phyloP scores from a whole-genome alignment of 1,139 yeast species.

The Hanseniaspora uvarum region DNA sequence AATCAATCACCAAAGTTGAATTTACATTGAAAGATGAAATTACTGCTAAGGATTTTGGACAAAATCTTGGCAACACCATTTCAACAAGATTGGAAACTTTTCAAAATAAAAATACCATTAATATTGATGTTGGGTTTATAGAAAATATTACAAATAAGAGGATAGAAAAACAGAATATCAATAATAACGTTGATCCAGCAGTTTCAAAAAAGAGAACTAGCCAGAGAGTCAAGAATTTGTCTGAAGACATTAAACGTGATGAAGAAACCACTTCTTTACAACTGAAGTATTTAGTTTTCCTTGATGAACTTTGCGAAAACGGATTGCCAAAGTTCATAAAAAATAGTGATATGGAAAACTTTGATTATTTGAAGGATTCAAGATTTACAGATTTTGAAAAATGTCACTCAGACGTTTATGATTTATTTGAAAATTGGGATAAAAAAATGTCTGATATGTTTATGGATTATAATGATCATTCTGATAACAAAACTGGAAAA shows the following conservation, averaged over 20 bases:
- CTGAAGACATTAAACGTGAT: conserved; percentile 30
- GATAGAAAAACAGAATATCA: not conserved
- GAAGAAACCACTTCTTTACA: conserved; percentile 23
- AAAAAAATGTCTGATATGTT: conserved; percentile 13
- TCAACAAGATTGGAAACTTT: not conserved
- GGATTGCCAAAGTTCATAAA: conserved; percentile 4
- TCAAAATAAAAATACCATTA: not conserved
- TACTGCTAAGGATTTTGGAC: conserved; percentile 19
- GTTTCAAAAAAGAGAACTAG: conserved; percentile 16
- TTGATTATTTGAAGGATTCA: conserved; percentile 24
- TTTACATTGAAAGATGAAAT: conserved; percentile 19
- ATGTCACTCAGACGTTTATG: conserved; percentile 13
- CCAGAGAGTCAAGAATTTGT: conserved; percentile 35
- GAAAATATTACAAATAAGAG: not conserved
- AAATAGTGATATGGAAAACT: conserved; percentile 18
- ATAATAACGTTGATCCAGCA: not conserved
- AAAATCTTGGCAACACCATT: not conserved
- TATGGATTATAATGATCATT: not conserved
- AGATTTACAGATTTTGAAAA: conserved; percentile 24
- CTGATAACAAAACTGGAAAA: conserved; percentile 8
- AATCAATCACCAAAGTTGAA: conserved; percentile 15
- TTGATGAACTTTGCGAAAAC: not conserved
- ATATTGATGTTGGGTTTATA: not conserved
- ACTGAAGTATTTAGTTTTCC: conserved; percentile 6
- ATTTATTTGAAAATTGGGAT: conserved; percentile 16